phyloP scores from a whole-genome alignment of 1,284 basidiomycete species.

The Malassezia arunalokei region DNA sequence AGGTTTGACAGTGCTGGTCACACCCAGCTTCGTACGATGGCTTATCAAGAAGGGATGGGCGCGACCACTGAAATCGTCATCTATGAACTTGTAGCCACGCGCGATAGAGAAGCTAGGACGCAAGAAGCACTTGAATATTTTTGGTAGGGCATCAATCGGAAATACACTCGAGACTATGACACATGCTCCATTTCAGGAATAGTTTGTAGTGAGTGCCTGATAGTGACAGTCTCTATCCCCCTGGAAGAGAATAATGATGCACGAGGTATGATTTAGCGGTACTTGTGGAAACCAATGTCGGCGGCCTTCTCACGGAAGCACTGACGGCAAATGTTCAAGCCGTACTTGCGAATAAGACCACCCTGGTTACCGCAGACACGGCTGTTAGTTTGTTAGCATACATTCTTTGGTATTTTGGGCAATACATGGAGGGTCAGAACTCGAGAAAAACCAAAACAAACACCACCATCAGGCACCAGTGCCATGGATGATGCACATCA shows the following conservation, averaged over 20 bases:
- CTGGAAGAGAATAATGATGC: not conserved
- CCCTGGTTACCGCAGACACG: constrained; percentile 45
- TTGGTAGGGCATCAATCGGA: constrained; percentile 1
- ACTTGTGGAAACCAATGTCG: constrained; percentile 44
- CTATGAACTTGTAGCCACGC: not conserved
- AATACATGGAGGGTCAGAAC: no score
- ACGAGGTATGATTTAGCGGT: constrained; percentile 14
- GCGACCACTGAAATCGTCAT: constrained; percentile 14
- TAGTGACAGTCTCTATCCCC: no score
- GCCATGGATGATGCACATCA: no score
- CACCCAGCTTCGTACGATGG: constrained; percentile 61
- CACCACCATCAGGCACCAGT: no score
- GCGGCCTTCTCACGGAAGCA: constrained; percentile 46
- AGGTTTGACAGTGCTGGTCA: constrained; percentile 74
- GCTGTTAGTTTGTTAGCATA: constrained; percentile 21
- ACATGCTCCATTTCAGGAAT: not conserved
- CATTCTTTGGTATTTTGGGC: not conserved
- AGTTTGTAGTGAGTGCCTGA: no score
- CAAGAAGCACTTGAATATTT: constrained; percentile 3
- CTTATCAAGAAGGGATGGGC: constrained; percentile 35
- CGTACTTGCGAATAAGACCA: constrained; percentile 46
- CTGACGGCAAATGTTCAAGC: constrained; percentile 46
- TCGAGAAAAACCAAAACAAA: no score
- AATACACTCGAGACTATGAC: constrained; percentile 11
- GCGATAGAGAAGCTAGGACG: not conserved